These are phyloP conservation scores for Cytospora mali DNA, from an alignment of 2,329 filamentous ascomycete species.

Conservation along the genomic window DNA sequence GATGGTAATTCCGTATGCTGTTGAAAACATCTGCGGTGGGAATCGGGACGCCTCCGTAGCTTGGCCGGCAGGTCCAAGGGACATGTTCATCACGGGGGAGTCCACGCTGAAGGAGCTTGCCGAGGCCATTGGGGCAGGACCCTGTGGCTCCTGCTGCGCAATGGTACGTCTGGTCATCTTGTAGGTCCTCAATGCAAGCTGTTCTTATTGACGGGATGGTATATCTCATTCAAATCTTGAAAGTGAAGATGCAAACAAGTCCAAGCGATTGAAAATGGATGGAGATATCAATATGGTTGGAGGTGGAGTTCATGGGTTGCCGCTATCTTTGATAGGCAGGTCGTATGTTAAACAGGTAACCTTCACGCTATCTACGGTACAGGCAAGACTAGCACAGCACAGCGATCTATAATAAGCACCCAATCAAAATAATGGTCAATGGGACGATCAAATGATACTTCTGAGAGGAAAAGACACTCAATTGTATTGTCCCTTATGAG, in stretches of 20 bases:
- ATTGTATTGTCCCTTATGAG: too few relatives aligned
- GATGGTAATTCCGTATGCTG: slow-evolving; percentile 23
- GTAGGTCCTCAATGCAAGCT: not conserved
- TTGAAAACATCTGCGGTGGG: slow-evolving; percentile 22
- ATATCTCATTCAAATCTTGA: not conserved
- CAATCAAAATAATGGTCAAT: not conserved
- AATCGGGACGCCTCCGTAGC: not conserved
- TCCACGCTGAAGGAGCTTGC: not conserved
- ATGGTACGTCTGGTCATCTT: not conserved
- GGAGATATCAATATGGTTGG: not conserved
- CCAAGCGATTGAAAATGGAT: not conserved
- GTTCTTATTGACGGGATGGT: too few relatives aligned
- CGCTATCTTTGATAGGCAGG: not conserved
- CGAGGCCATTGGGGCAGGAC: not conserved
- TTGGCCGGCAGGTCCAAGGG: not conserved
- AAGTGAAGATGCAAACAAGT: not conserved
- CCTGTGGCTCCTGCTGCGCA: not conserved
- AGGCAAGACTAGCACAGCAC: not conserved
- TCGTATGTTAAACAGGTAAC: too few relatives aligned
- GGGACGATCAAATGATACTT: too few relatives aligned
- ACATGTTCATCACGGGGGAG: not conserved
- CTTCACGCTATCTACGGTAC: not conserved
- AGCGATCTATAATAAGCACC: not conserved
- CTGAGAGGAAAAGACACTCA: too few relatives aligned
- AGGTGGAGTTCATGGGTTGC: not conserved